Percentiles rank a stretch among this genome's conserved stretches.
These are phyloP conservation scores for Cymbopogon flexuosus DNA, from an alignment of 202 grass and related monocot genomes.

Conservation along the genomic window DNA sequence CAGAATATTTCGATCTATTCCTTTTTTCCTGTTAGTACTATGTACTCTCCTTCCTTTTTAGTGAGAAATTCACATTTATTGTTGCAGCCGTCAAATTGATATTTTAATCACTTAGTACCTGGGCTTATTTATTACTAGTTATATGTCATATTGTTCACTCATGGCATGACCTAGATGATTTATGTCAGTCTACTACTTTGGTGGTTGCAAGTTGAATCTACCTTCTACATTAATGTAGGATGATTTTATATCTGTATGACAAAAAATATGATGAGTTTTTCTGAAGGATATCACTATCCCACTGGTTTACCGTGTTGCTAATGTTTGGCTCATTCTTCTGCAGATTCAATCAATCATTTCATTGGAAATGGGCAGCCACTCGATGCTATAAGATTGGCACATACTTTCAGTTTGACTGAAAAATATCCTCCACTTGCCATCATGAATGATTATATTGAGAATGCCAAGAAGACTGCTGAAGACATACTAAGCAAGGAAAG, in stretches of 20 bases:
- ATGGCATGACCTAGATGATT: neutral
- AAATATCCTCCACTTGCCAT: conserved; percentile 38
- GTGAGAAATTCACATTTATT: neutral
- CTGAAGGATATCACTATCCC: neutral
- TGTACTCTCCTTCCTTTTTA: neutral
- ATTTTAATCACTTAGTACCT: neutral
- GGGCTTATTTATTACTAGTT: neutral
- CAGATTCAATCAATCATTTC: conserved; percentile 40
- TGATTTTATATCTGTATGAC: neutral
- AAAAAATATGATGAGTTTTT: neutral
- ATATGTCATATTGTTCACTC: neutral
- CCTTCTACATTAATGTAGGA: neutral
- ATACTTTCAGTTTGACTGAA: conserved; percentile 33
- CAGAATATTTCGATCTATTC: neutral
- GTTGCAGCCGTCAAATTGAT: neutral
- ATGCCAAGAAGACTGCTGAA: conserved; percentile 41
- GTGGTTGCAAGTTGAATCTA: neutral
- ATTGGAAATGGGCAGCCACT: conserved; percentile 29
- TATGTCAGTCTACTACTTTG: neutral
- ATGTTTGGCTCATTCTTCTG: conserved; percentile 23
- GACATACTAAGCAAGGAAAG: conserved; percentile 38
- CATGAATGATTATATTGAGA: conserved; percentile 37
- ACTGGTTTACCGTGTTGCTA: neutral
- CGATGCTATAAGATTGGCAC: conserved; percentile 43
- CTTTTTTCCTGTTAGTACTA: neutral